Base-by-base conservation (phyloP, 1,284 basidiomycete species). In the Moesziomyces aphidis region DNA sequence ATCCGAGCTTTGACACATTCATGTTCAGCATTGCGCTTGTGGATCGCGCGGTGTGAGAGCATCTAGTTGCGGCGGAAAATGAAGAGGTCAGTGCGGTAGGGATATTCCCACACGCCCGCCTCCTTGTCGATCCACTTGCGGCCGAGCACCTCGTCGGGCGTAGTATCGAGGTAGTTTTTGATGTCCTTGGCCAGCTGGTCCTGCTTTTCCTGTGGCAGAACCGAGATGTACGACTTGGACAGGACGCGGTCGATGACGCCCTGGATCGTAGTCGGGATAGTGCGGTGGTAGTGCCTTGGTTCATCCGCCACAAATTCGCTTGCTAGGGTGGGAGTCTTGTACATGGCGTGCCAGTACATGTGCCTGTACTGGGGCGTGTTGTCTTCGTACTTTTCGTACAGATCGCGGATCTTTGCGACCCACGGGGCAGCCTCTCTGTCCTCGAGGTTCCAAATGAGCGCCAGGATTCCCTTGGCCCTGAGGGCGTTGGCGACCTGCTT, bases 401-500 rank as follows among this genome's bases (percentile, higher is more conserved):
- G 53, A 42, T 82, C 76, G 19, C 81, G 58, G 11, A 81, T 61
- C n/a, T 75, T 50, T 0, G 68, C 79, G 0, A 82, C 78, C 81
- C 81, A 83, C 3, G 67, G 56, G 3, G 81, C 81, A 0, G 76
- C 77, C 7, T 81, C 76, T 26, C 78, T 57, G 60, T 82, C 78
- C 56, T 83, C 81, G 28, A 83, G 51, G 59, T 83, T 83, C 81
- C 81, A 83, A 34, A 82, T 55, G 28, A 83, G 65, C 17, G 80
- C 80, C 13, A 83, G 63, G 15, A 72, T 57, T 5, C 81, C 81
- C 11, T 70, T 57, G 13, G 67, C 55, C 17, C 76, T 69, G 15
- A 83, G 69, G 1, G 72, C 54, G 22, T 68, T 53, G 0, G 79
- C 74, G 10, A 66, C 61, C 26, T 76, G 67, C 23, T 55, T 21